Evolutionary conservation across 2,329 filamentous ascomycete genomes (phyloP), one percentile per base, ranked within the genome.

Genomic region (Xylaria arbuscula): DNA sequence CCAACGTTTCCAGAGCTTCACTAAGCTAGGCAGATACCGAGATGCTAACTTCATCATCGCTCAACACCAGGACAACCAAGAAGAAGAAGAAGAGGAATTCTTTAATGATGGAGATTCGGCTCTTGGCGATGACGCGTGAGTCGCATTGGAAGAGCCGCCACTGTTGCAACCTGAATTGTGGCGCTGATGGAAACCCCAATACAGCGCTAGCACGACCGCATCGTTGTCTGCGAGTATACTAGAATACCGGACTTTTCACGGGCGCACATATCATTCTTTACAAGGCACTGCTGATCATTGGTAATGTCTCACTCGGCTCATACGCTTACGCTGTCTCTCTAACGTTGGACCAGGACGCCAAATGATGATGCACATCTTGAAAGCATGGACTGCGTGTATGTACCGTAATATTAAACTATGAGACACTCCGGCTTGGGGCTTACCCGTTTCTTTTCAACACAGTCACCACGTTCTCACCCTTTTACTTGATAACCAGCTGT

Each of bases 191-290:
- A 34, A 40, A 17, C 2, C 13, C 50, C 9, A 17, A 24, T 13
- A 50, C 40, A 75, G 72, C 45, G 72, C 68, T 24, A 78, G 75
- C 60, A 72, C 72, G 22, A 73, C 75, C 5, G 71, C 72, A 40
- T 77, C 75, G 32, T 69, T 78, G 22, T 74, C 75, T 5, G 72
- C 75, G n/a, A 76, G 75, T 53, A 76, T 78, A 51, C 40, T 78
- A 28, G 72, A 78, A 51, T 78, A 78, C 61, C 71, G 76, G 22
- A 77, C 73, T 15, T 66, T 77, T 19, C 74, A 76, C 45, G 76
- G 76, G 19, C 73, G 76, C n/a, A 77, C 75, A 17, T 78, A 68
- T 51, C 75, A 78, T 55, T 71, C 70, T 28, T 51, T 70, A 32
- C 75, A 77, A 65, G 74, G 75, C 54, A 73, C 68, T 1, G 75